A percentile compares a stretch with the other conserved stretches of the same genome.
Conservation (phyloP, 768 basidiomycete genomes). For the Coprinopsis marcescibilis region DNA sequence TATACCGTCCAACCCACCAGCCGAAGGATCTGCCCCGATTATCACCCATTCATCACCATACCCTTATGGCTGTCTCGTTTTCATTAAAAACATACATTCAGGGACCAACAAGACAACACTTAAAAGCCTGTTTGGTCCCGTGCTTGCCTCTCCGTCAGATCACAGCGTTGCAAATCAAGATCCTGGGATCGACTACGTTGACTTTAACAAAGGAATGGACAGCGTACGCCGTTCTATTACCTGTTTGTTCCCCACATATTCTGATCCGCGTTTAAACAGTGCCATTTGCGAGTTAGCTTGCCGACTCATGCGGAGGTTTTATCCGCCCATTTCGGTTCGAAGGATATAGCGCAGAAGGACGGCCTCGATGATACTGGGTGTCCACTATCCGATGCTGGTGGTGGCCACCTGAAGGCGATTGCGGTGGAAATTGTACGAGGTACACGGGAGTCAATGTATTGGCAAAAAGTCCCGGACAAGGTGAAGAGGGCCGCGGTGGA, state of each 20-base stretch:
- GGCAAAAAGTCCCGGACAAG: constrained; percentile 76
- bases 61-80: constrained; percentile 64
- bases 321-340: constrained; percentile 35
- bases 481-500: constrained; percentile 56
- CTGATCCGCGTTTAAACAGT: constrained; percentile 34
- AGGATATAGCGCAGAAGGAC: constrained; percentile 33
- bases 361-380: constrained; percentile 54
- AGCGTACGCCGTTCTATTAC: constrained; percentile 38
- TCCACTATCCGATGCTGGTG: constrained; percentile 6
- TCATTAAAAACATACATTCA: constrained; percentile 62
- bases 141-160: constrained; percentile 23
- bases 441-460: constrained; percentile 65
- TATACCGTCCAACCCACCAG: not conserved
- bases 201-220: constrained; percentile 74
- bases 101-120: constrained; percentile 82
- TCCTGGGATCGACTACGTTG: constrained; percentile 65
- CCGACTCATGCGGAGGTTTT: constrained; percentile 41
- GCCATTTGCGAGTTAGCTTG: constrained; percentile 62
- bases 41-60: constrained; percentile 35
- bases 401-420: constrained; percentile 24
- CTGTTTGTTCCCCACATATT: not conserved
- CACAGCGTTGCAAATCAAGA: constrained; percentile 2
- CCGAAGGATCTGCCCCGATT: not conserved
- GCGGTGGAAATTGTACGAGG: constrained; percentile 54
- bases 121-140: constrained; percentile 46